Percentiles rank a stretch among this genome's conserved stretches.
Evolutionary conservation across 495 filamentous ascomycete genomes (phyloP).

Genomic region (Penicillium lividum): DNA sequence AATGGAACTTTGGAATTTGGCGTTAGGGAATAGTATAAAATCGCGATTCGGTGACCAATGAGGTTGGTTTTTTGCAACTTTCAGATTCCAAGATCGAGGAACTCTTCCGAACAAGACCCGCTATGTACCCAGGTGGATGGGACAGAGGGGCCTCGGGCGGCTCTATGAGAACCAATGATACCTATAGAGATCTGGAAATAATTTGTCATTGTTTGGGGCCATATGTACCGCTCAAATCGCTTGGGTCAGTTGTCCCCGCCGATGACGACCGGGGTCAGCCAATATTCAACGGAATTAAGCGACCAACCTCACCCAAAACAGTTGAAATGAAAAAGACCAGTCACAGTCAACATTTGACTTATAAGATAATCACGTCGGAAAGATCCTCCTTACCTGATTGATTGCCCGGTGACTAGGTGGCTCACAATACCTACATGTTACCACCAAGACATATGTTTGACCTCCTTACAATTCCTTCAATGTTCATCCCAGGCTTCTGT

Average conservation of each 20-base stretch:
- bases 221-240: neutral
- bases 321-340: too few relatives aligned
- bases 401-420: neutral
- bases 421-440: neutral
- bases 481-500: too few relatives aligned
- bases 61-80: neutral
- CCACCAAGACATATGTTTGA: too few relatives aligned
- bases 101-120: slow-evolving; percentile 12
- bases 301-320: neutral
- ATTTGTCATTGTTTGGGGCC: slow-evolving; percentile 17
- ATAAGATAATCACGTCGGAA: neutral
- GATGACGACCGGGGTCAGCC: neutral
- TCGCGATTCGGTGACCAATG: neutral
- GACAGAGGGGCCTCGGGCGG: slow-evolving; percentile 7
- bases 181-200: neutral
- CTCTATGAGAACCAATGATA: slow-evolving; percentile 11
- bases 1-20: neutral
- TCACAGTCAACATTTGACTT: too few relatives aligned
- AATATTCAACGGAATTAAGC: too few relatives aligned
- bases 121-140: neutral
- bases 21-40: neutral
- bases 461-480: too few relatives aligned
- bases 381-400: neutral
- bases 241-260: neutral
- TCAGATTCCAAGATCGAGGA: slow-evolving; percentile 9